A percentile compares a stretch with the other conserved stretches of the same genome.
phyloP scores from a whole-genome alignment of 1,284 basidiomycete species.

The Leccinum ponderosum region DNA sequence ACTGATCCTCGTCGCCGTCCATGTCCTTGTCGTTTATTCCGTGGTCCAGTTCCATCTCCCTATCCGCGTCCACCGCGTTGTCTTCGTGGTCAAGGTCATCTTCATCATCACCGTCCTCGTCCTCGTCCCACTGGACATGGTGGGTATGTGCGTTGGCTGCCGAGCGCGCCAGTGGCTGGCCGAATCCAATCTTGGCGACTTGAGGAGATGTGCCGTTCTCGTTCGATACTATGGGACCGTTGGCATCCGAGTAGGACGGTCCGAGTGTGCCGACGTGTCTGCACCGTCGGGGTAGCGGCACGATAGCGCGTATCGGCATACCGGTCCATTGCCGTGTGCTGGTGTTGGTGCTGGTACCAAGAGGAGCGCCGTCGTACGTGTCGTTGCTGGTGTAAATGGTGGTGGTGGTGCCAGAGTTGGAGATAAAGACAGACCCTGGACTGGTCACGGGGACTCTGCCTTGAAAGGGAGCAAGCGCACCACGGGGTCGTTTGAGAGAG shows the following conservation, averaged over 20 bases:
- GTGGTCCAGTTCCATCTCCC: not conserved
- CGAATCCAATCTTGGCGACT: not conserved
- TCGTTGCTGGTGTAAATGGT: not conserved
- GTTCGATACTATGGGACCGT: not conserved
- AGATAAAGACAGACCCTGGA: not conserved
- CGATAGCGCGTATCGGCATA: constrained; percentile 25
- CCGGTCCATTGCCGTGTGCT: constrained; percentile 20
- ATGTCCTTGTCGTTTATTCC: not conserved
- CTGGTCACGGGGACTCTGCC: not conserved
- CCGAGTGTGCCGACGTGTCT: not conserved
- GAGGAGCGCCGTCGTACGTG: not conserved
- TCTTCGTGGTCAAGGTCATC: not conserved
- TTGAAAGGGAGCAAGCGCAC: not conserved
- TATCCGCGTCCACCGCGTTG: not conserved
- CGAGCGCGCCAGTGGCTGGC: not conserved
- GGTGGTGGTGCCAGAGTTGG: not conserved
- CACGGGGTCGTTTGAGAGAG: not conserved
- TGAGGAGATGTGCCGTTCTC: not conserved
- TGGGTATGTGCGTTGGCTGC: not conserved
- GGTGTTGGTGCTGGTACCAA: not conserved
- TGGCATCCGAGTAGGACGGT: not conserved
- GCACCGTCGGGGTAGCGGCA: constrained; percentile 19
- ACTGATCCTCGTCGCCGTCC: not conserved
- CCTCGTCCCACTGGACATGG: not conserved
- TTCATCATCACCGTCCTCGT: not conserved